Base-by-base conservation (phyloP, 2,329 filamentous ascomycete species). In the Trichoderma oligosporum region DNA sequence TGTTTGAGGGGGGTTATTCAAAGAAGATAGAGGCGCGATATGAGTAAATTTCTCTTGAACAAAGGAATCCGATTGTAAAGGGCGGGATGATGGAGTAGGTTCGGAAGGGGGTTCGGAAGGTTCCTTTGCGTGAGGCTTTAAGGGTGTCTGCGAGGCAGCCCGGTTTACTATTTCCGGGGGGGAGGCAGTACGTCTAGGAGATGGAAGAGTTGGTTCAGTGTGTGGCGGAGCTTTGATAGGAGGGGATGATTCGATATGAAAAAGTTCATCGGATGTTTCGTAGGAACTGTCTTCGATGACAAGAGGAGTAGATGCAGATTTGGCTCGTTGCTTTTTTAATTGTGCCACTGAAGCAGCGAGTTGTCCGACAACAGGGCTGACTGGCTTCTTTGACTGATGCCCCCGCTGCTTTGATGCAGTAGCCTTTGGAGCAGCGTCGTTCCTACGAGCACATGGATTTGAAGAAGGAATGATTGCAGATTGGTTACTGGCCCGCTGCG, bases 1-100 rank as follows among this genome's bases (percentile, higher is more conserved):
- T 4, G 68, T 69, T 38, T 61, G 64, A 1, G 69, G 70, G 7
- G 63, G 67, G 9, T 48, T 58, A 29, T 39, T 22, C 14, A 36
- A n/a, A 4, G 57, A 35, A 14, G 62, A 61, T 24, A 56, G 53
- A 20, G 64, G 58, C 7, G 58, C 63, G 14, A 61, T 63, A 4
- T 58, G 58, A 4, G 29, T 31, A 4, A 6, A 22, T 6, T 20
- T 25, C 3, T 44, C 29, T 16, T 35, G 14, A 5, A 2, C 16
- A 12, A 4, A 14, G n/a, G 22, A 29, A 7, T n/a, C 2, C 2
- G 18, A 7, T 11, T 29, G 36, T 16, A 36, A 33, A 1, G 38
- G 7, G 22, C 7, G 12, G 53, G 25, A n/a, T 61, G 60, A 27
- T 48, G 55, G 16, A 63, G 57, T 5, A 57, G 64, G 18, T 62